Conservation (phyloP, 2,329 filamentous ascomycete genomes). For the Cercospora brassicicola region DNA sequence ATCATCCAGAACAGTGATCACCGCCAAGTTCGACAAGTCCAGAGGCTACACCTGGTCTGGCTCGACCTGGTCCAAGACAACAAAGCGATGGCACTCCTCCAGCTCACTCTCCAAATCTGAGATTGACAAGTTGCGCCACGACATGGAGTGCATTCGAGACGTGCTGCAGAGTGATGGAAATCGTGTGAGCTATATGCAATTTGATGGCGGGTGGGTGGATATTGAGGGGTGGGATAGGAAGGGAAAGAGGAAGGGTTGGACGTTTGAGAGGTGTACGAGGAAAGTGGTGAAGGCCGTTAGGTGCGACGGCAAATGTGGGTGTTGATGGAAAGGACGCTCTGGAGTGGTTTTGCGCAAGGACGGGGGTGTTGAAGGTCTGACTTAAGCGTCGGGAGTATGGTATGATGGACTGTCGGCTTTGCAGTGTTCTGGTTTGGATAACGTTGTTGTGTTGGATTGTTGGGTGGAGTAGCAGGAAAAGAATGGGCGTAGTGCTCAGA, state of each 20-base stretch:
- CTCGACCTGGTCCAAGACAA: neutral
- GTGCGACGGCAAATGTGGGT: neutral
- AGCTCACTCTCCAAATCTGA: neutral
- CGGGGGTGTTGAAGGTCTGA: neutral
- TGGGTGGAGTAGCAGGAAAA: neutral
- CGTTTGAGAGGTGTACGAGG: neutral
- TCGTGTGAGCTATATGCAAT: neutral
- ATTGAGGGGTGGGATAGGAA: constrained; percentile 1
- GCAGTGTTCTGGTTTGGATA: neutral
- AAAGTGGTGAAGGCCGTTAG: neutral
- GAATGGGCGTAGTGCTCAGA: neutral
- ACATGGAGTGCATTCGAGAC: constrained; percentile 7
- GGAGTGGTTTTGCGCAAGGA: neutral
- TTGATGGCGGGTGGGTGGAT: constrained; percentile 5
- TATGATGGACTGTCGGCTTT: neutral
- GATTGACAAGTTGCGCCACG: neutral
- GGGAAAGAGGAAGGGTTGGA: constrained; percentile 1
- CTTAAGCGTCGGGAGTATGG: neutral
- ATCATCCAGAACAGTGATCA: neutral
- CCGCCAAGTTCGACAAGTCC: neutral
- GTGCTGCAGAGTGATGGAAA: neutral
- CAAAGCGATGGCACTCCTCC: neutral
- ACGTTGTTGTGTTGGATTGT: neutral
- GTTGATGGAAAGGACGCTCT: neutral
- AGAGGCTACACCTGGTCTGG: neutral